Conservation (phyloP, 129 eudicot species). For the Heracleum sosnowskyi region DNA sequence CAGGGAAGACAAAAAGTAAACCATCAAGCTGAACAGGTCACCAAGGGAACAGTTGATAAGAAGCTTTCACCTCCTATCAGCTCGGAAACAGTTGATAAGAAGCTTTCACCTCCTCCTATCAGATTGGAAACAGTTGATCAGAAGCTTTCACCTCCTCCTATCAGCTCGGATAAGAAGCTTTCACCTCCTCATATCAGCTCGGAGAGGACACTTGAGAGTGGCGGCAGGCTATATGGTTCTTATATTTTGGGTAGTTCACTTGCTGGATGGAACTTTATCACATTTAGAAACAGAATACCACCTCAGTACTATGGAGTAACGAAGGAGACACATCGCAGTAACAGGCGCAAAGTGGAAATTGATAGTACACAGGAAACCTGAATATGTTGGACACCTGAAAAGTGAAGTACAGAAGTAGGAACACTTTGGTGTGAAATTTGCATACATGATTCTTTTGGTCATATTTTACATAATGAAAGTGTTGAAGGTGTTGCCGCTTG, state of each 20-base stretch:
- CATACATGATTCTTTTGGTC: not conserved
- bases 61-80: not conserved
- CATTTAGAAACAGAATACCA: conserved; percentile 8
- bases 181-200: not conserved
- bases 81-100: not conserved
- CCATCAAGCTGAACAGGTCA: not conserved
- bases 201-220: not conserved
- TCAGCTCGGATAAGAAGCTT: not conserved
- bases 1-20: not conserved
- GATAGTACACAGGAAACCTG: not conserved
- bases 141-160: not conserved
- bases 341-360: not conserved
- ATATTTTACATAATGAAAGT: not conserved
- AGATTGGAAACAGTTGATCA: not conserved
- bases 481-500: not conserved
- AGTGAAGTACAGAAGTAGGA: not conserved
- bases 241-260: conserved; percentile 18
- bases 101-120: not conserved
- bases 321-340: conserved; percentile 9
- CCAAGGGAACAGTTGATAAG: not conserved
- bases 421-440: not conserved
- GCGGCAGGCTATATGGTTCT: not conserved
- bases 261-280: conserved; percentile 22
- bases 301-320: conserved; percentile 17
- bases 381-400: not conserved